Base-by-base conservation (phyloP, 2,329 filamentous ascomycete genomes). In the Diaporthe destruens region DNA sequence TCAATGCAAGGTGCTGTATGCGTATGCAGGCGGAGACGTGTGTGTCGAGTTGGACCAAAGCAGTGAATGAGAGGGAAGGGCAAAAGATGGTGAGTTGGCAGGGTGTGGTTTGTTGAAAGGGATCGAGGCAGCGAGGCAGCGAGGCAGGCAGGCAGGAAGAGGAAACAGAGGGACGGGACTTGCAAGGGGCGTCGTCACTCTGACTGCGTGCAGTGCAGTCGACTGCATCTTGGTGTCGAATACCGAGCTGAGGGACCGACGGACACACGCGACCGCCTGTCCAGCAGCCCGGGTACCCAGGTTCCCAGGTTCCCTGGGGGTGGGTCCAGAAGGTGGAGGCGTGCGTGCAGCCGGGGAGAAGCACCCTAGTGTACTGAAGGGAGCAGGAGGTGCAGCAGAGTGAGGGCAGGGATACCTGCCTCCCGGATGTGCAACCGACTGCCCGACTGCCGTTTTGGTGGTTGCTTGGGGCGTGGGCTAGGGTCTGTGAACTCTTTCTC, bases 41-140 rank as follows among this genome's bases (percentile, higher is more conserved):
- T 68, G 16, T 42, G 39, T 42, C 44, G 54, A 34, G 65, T 9
- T 39, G 23, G 20, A 55, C 44, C 18, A 32, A 29, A n/a, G 34
- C 23, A 59, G 42, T 44, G 32, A 70, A 70, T 53, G 68, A 54
- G 68, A 54, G 23, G 68, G 25, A 61, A 25, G 20, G 11, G 34
- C 16, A 66, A 68, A 18, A 74, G 72, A 72, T 72, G 70, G 72
- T 74, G 72, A 70, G 70, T 39, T 74, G 72, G 72, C 70, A 74
- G 51, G 59, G 51, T 63, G 65, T 72, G 70, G 53, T 70, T 69
- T 59, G 71, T 47, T 47, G 36, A 42, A 63, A 42, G 65, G 57
- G 69, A n/a, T 34, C 39, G 66, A 69, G 54, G 54, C 42, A 57
- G 66, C 39, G 66, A 69, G 54, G 54, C 42, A 57, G 66, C 29